Evolutionary conservation across 2,329 filamentous ascomycete genomes (phyloP), one percentile per base, ranked within the genome.

Genomic region (Colletotrichum echinochloae): DNA sequence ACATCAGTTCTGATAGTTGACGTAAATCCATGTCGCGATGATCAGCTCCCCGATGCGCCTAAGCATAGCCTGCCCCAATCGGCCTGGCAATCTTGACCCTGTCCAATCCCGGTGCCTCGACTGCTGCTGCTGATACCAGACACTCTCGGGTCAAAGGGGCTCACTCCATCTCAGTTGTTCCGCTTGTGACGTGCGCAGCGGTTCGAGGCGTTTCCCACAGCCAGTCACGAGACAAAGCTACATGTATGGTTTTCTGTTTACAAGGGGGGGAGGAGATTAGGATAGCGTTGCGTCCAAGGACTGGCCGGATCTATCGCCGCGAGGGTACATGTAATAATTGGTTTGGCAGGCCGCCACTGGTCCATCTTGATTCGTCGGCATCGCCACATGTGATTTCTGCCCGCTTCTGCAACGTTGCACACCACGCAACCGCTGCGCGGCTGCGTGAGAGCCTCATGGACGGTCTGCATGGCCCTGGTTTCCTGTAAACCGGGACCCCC

Each of bases 341-440:
- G 18, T 35, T 18, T 51, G 59, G n/a, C 28, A 26, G 18, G 35
- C 18, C 23, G 26, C 8, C 14, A 8, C n/a, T 16, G 5, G 14
- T 12, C 7, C 5, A 28, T 37, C 30, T 11, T 14, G 2, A 60
- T 60, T n/a, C 16, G 7, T 5, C 3, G 16, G 18, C 8, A 14
- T 23, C 30, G 14, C 41, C 12, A 26, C 54, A 12, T 5, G 14
- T 6, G 12, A 54, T 33, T 3, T 28, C 44, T 35, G 33, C n/a
- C 7, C 33, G 3, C 51, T 12, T 26, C 35, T 70, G 62, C 55
- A 70, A 70, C 66, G 66, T 70, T 70, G 66, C 62, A 70, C 48
- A 35, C 41, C 62, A 8, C 30, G 48, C n/a, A 51, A 54, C 16
- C 28, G 51, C 30, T n/a, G 49, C 26, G 14, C 26, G 6, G 41